Conservation (phyloP, 306 rosid genomes). For the Canavalia gladiata region DNA sequence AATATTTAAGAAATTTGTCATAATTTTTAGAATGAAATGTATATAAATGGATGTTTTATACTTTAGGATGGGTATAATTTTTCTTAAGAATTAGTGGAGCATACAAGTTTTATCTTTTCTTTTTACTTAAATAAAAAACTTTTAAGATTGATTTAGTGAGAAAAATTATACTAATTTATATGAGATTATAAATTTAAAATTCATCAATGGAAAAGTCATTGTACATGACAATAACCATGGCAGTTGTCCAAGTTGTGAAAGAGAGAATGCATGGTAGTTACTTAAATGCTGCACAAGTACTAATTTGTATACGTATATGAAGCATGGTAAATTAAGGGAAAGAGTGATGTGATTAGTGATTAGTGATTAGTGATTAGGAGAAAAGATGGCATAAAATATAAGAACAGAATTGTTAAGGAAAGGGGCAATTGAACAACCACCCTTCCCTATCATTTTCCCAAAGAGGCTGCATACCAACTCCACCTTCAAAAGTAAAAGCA, state of each 20-base stretch:
- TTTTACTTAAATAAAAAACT: too few relatives aligned
- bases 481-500: constrained; percentile 79
- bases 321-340: constrained; percentile 7
- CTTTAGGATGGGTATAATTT: too few relatives aligned
- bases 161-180: too few relatives aligned
- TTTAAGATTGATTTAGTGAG: too few relatives aligned
- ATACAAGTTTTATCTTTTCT: too few relatives aligned
- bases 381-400: background rate
- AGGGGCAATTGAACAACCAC: constrained; percentile 64
- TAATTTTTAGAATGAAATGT: too few relatives aligned
- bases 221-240: too few relatives aligned
- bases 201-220: too few relatives aligned
- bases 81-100: too few relatives aligned
- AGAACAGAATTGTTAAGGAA: constrained; percentile 42
- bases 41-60: too few relatives aligned
- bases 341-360: constrained; percentile 2
- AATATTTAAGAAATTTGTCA: too few relatives aligned
- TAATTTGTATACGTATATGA: background rate
- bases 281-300: background rate
- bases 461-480: constrained; percentile 77
- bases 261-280: constrained; percentile 8
- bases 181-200: too few relatives aligned
- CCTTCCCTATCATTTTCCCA: constrained; percentile 68
- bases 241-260: background rate
- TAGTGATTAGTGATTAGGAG: background rate